Evolutionary conservation across 768 basidiomycete genomes (phyloP), one percentile per base, ranked within the genome.

Genomic region (Suillus clintonianus): DNA sequence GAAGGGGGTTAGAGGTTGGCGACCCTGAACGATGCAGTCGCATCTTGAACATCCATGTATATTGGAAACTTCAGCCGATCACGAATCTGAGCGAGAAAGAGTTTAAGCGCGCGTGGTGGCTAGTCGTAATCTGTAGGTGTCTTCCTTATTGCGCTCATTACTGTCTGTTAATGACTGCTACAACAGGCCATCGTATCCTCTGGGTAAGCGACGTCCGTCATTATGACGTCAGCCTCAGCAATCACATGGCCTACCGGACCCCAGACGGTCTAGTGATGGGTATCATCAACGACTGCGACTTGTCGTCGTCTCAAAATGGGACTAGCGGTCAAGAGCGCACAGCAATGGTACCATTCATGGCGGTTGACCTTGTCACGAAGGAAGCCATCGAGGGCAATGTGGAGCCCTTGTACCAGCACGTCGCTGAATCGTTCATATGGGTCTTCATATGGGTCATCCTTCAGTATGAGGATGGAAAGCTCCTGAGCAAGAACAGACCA

Each of bases 341-440:
- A 19, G 74, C 74, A 13, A 75, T 72, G 34, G 41, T 74, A 9
- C 70, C 78, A 27, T 79, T 78, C 67, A 78, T 77, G 74, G 76
- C 71, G 13, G 48, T 74, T 10, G 71, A 76, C n/a, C 64, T 77
- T 34, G 64, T 79, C 30, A 62, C 39, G 8, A 32, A 68, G 1
- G 60, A 60, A 10, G 56, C 39, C 22, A 67, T 58, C 53, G 55
- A 64, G 10, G 71, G 72, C 22, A 56, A 67, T 27, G 57, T 70
- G 5, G 5, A 55, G 19, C 70, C 67, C 22, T 45, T 60, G 7
- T 79, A 79, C 42, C 67, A 70, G 22, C 75, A 79, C 60, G 76
- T 79, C 45, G 42, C 69, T n/a, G 77, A 79, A 62, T 70, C 78
- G 13, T 74, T 77, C 51, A 60, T 70, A 3, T 79, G 77, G 74